Evolutionary conservation across 495 filamentous ascomycete genomes (phyloP), one percentile per base, ranked within the genome.

Genomic region (Astrothelium subdiscretum): DNA sequence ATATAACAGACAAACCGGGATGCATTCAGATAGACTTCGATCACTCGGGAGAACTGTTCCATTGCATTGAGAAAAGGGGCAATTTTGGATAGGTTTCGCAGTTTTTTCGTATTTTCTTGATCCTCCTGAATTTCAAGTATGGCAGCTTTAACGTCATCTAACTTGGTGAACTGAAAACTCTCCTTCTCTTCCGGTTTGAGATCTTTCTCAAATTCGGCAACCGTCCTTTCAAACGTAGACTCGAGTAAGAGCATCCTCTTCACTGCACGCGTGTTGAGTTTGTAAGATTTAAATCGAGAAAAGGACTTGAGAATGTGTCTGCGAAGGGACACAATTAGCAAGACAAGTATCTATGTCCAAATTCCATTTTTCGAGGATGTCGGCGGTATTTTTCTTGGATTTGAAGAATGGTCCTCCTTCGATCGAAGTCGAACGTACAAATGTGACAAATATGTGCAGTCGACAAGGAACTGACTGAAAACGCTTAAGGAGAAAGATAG

Each of bases 51-150:
- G 48, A 65, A 63, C 20, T 59, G 22, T 3, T 66, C 48, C 63
- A 68, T 63, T 6, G 60, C 66, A 31, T 63, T 58, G n/a, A 68
- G 63, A 48, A 59, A 68, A 0, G 51, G 44, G 26, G 44, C 29
- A 0, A 67, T 32, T 32, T 59, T 54, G 1, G 35, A 32, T 1
- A 64, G 13, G 31, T 67, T 65, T 38, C 18, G 61, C 38, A 62
- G 52, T 11, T 32, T 59, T 18, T 60, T 64, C 5, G 24, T 54
- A 3, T 18, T 59, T 52, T 65, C 63, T 52, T 67, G 65, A 31
- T 64, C 43, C 20, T 62, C 15, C 26, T 67, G 65, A 18, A 67
- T 59, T 6, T 40, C 24, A 29, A 59, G 31, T 4, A 65, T 44
- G 2, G 60, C 60, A 8, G 31, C 40, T 22, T 51, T 40, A 13